A percentile compares a stretch with the other conserved stretches of the same genome.
These are phyloP conservation scores for Gyrodon lividus DNA, from an alignment of 768 basidiomycete species.

Conservation along the genomic window DNA sequence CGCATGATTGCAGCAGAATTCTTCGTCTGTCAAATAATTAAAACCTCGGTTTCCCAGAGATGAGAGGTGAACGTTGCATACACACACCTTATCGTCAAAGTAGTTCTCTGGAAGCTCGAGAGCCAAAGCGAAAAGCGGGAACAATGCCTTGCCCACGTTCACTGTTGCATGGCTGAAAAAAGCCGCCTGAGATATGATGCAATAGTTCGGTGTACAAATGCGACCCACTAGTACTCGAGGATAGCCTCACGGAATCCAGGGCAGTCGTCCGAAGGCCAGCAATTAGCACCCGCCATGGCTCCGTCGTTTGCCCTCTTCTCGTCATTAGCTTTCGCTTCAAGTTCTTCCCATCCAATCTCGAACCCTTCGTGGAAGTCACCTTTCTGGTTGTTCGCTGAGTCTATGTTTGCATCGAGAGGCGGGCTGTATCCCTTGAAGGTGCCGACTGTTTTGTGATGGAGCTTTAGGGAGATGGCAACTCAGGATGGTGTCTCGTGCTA, in stretches of 20 bases:
- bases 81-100: slow-evolving; percentile 63
- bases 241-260: slow-evolving; percentile 59
- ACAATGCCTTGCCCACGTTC: slow-evolving; percentile 53
- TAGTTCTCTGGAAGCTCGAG: slow-evolving; percentile 58
- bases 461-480: slow-evolving; percentile 35
- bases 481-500: not conserved
- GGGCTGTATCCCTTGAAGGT: slow-evolving; percentile 81
- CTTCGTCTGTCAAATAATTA: slow-evolving; percentile 42
- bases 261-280: slow-evolving; percentile 69
- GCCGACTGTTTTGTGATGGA: slow-evolving; percentile 62
- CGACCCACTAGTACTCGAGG: slow-evolving; percentile 64
- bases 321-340: slow-evolving; percentile 28
- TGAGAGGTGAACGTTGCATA: not conserved
- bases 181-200: slow-evolving; percentile 22
- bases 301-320: slow-evolving; percentile 42
- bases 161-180: slow-evolving; percentile 48
- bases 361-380: slow-evolving; percentile 93
- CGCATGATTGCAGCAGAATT: slow-evolving; percentile 67
- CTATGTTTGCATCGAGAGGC: slow-evolving; percentile 69
- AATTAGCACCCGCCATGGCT: slow-evolving; percentile 67
- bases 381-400: slow-evolving; percentile 58
- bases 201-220: slow-evolving; percentile 16
- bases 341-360: slow-evolving; percentile 74
- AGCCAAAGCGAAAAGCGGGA: slow-evolving; percentile 70
- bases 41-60: not conserved